These are phyloP conservation scores for Gryganskiella cystojenkinii DNA, from an alignment of 192 early-diverging fungal genomes.

Conservation along the genomic window DNA sequence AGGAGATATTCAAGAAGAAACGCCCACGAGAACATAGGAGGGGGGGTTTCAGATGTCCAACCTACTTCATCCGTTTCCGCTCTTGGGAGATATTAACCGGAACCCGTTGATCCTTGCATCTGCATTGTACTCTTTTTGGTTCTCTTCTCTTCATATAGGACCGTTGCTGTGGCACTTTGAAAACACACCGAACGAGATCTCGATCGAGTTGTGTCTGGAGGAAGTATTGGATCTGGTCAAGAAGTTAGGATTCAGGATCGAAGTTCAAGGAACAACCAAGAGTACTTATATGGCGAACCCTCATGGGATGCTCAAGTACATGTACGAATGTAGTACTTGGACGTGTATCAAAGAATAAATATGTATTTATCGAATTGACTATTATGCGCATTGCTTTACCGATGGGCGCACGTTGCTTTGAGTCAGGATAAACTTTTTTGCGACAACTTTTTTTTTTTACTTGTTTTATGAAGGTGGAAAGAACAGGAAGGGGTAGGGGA, in stretches of 20 bases:
- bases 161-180: conserved; percentile 97
- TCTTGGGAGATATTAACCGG: neutral
- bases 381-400: no score
- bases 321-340: conserved; percentile 82
- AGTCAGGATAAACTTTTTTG: no score
- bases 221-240: conserved; percentile 75
- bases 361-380: neutral
- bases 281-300: conserved; percentile 83
- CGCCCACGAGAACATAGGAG: no score
- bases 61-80: neutral
- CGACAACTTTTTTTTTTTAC: no score
- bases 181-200: conserved; percentile 79
- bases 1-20: neutral
- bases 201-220: conserved; percentile 89
- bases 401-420: no score
- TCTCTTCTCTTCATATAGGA: conserved; percentile 55
- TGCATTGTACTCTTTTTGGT: neutral
- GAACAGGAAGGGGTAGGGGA: no score
- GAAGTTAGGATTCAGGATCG: conserved; percentile 78
- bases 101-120: neutral
- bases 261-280: conserved; percentile 68
- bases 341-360: conserved; percentile 61
- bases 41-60: no score
- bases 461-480: neutral
- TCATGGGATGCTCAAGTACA: conserved; percentile 84